Evolutionary conservation across 1,139 yeast genomes (phyloP), one percentile per base, ranked within the genome.

Genomic region (Zygosaccharomyces sapae): DNA sequence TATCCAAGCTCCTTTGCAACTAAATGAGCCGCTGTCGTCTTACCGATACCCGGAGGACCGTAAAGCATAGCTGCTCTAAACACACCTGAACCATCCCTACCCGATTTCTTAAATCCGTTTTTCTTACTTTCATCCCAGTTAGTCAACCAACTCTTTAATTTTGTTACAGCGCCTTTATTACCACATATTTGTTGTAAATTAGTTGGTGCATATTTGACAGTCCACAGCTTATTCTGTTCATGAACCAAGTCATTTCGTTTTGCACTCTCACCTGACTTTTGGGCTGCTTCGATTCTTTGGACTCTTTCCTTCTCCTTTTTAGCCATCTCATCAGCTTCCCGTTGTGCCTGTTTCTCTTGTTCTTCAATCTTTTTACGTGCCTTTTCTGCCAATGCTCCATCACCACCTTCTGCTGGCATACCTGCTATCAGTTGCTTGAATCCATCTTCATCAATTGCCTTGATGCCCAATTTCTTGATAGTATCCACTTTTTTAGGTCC

Each of bases 381-480:
- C 55, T 79, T 80, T 49, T 77, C 76, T 0, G 97, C 97, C 1
- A 73, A 79, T 12, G 70, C 85, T 13, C 95, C 87, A 38, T 78
- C 78, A 0, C 98, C 98, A 25, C 98, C 98, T 56, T 85, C 90
- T 4, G 83, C 83, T 0, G 98, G 98, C 95, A 92, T 87, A 8
- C 80, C 76, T 12, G 73, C 63, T 45, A 92, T 74, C 52, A 92
- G 72, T 56, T 82, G 79, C 40, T 86, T 69, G 58, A 94, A 89
- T 0, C 98, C 98, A 5, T 79, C 86, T 64, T 92, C 96, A 59
- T 81, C 82, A 50, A 92, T 85, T 24, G 95, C 87, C 65, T 90
- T 90, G 46, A 87, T 79, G 8, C 79, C 77, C 54, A 83, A 70
- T 46, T 80, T 77, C 57, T 79, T 83, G 58, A 94, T 92, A 61